phyloP scores from a whole-genome alignment of 2,329 filamentous ascomycete genomes.

The Scedosporium apiospermum region DNA sequence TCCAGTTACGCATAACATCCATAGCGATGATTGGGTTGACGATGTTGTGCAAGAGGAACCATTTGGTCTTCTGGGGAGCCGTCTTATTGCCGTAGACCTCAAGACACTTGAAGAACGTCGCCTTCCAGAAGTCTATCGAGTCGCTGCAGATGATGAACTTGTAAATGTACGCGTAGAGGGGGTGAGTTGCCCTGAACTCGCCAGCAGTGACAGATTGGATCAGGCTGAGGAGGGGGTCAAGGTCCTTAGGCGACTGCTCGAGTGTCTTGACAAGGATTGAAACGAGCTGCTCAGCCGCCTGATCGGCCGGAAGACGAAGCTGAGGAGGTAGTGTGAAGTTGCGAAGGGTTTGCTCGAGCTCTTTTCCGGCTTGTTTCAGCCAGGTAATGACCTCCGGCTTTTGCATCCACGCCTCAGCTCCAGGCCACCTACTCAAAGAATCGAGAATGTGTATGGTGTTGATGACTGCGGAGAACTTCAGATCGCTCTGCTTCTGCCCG shows the following conservation, averaged over 20 bases:
- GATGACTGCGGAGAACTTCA: slow-evolving; percentile 59
- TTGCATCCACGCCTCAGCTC: slow-evolving; percentile 62
- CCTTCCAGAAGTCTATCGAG: slow-evolving; percentile 78
- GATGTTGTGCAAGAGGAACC: slow-evolving; percentile 82
- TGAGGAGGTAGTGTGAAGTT: slow-evolving; percentile 58
- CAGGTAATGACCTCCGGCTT: slow-evolving; percentile 51
- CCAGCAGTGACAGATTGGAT: slow-evolving; percentile 77
- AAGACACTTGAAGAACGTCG: slow-evolving; percentile 73
- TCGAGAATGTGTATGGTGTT: slow-evolving; percentile 83
- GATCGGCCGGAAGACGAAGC: slow-evolving; percentile 76
- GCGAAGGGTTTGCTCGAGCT: slow-evolving; percentile 66
- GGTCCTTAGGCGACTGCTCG: slow-evolving; percentile 60
- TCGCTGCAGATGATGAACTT: slow-evolving; percentile 72
- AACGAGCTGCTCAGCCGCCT: slow-evolving; percentile 83
- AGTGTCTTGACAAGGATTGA: slow-evolving; percentile 75
- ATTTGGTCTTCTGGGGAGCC: slow-evolving; percentile 81
- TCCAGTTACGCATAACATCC: slow-evolving; percentile 84
- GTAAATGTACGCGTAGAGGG: slow-evolving; percentile 77
- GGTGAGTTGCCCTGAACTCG: slow-evolving; percentile 68
- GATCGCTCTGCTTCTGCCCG: slow-evolving; percentile 58
- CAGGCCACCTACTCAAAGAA: slow-evolving; percentile 60
- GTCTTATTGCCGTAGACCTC: slow-evolving; percentile 75
- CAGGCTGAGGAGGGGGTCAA: slow-evolving; percentile 76
- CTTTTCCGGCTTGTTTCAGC: slow-evolving; percentile 61
- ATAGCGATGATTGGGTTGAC: slow-evolving; percentile 95